Evolutionary conservation across 352 stramenopile species (phyloP).

Genomic region (Phytopythium boreale): DNA sequence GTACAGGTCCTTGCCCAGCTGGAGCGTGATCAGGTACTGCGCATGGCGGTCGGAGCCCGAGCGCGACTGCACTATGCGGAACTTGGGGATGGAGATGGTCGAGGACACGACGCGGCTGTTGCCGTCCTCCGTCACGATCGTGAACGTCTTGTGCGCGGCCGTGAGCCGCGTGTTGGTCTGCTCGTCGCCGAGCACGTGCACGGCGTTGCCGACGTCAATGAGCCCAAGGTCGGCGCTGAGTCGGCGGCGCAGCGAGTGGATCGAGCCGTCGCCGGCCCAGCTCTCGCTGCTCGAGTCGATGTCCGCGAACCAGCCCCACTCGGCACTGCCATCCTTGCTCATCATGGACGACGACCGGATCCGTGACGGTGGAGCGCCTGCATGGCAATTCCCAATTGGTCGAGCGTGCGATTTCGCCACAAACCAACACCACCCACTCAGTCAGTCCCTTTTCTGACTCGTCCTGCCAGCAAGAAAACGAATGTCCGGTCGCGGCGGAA

Average conservation of each 20-base stretch:
- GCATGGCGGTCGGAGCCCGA: constrained; percentile 77
- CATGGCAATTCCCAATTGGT: constrained; percentile 13
- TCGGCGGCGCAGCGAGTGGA: constrained; percentile 58
- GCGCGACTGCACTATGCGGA: constrained; percentile 84
- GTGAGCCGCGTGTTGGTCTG: constrained; percentile 82
- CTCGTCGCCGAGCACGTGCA: constrained; percentile 82
- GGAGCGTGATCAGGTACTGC: constrained; percentile 87
- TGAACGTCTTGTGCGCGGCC: constrained; percentile 85
- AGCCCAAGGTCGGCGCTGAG: constrained; percentile 71
- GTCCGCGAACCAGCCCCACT: constrained; percentile 88
- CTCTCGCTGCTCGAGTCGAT: constrained; percentile 87
- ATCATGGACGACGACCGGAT: constrained; percentile 66
- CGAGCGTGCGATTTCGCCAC: neutral
- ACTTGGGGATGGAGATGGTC: constrained; percentile 84
- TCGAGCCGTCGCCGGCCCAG: constrained; percentile 64
- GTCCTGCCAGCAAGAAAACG: neutral
- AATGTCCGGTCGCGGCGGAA: neutral
- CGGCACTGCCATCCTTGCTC: constrained; percentile 75
- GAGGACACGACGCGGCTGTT: constrained; percentile 78
- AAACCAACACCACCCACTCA: constrained; percentile 12
- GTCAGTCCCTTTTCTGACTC: constrained; percentile 16
- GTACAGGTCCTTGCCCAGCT: constrained; percentile 84
- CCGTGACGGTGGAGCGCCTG: constrained; percentile 32
- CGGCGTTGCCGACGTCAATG: constrained; percentile 51
- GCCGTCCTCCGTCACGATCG: constrained; percentile 57